Percentiles rank a stretch among this genome's conserved stretches.
phyloP scores from a whole-genome alignment of 331 rosid genomes.

The Malus hybrid region DNA sequence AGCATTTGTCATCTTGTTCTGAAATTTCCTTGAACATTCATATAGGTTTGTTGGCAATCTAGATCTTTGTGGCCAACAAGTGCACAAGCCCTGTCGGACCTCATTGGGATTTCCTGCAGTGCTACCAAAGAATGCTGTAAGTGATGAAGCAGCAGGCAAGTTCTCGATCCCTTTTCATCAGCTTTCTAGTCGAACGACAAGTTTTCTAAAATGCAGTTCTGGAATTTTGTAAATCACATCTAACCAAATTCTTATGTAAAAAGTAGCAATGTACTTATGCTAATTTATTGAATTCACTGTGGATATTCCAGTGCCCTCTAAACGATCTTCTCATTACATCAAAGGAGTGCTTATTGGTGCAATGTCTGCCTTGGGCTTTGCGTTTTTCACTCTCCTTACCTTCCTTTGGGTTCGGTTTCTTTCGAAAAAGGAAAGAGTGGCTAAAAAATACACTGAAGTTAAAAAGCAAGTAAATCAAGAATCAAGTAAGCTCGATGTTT shows the following conservation, averaged over 20 bases:
- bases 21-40: constrained; percentile 1
- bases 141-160: constrained; percentile 78
- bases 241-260: not conserved
- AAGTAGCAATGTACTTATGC: not conserved
- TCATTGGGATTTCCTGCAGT: constrained; percentile 91
- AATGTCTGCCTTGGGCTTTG: constrained; percentile 49
- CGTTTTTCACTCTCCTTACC: constrained; percentile 43
- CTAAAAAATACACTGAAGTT: constrained; percentile 58
- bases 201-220: not conserved
- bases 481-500: constrained; percentile 44
- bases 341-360: constrained; percentile 76
- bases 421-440: constrained; percentile 72
- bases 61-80: constrained; percentile 87
- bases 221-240: not conserved
- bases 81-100: constrained; percentile 71
- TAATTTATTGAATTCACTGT: not conserved
- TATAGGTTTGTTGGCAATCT: constrained; percentile 71
- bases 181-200: not conserved
- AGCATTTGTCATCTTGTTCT: not conserved
- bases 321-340: constrained; percentile 59
- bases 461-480: constrained; percentile 63
- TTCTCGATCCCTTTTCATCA: constrained; percentile 5
- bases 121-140: constrained; percentile 58
- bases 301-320: constrained; percentile 61
- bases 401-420: constrained; percentile 62